Percentiles rank a stretch among this genome's conserved stretches.
These are phyloP conservation scores for Arthrobotrys pseudoclavata DNA, from an alignment of 2,329 filamentous ascomycete species.

Conservation along the genomic window DNA sequence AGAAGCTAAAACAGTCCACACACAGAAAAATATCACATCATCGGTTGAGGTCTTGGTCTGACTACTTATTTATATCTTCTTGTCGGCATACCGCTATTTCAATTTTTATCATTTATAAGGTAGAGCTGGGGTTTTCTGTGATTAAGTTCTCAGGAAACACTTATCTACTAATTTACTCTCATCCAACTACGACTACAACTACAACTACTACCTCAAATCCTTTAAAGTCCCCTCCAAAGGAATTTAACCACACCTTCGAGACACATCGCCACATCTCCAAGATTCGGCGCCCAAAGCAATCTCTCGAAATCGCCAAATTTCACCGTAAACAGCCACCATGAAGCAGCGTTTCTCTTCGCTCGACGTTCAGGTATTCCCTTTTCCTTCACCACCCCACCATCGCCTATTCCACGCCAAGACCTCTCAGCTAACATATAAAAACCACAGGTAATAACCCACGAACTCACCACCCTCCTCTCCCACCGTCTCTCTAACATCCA, in stretches of 20 bases:
- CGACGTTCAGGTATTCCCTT: constrained; percentile 75
- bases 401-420: constrained; percentile 1
- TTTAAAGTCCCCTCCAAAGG: no score
- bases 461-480: constrained; percentile 81
- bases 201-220: neutral
- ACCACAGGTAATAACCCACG: constrained; percentile 86
- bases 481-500: constrained; percentile 94
- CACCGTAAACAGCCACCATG: constrained; percentile 69
- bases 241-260: no score
- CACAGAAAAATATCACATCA: neutral
- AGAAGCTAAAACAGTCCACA: no score
- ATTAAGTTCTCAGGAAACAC: constrained; percentile 57
- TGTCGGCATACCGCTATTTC: neutral
- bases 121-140: constrained; percentile 24
- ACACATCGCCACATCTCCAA: constrained; percentile 19
- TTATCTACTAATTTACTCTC: neutral
- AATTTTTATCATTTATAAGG: no score
- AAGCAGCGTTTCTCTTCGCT: constrained; percentile 85
- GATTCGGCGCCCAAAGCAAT: constrained; percentile 43
- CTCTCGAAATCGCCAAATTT: constrained; percentile 45
- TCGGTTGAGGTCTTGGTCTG: neutral
- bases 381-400: constrained; percentile 3
- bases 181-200: neutral
- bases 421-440: constrained; percentile 41
- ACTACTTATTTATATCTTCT: neutral